Base-by-base conservation (phyloP, 139 green algal species). In the Medakamo hakoo region DNA sequence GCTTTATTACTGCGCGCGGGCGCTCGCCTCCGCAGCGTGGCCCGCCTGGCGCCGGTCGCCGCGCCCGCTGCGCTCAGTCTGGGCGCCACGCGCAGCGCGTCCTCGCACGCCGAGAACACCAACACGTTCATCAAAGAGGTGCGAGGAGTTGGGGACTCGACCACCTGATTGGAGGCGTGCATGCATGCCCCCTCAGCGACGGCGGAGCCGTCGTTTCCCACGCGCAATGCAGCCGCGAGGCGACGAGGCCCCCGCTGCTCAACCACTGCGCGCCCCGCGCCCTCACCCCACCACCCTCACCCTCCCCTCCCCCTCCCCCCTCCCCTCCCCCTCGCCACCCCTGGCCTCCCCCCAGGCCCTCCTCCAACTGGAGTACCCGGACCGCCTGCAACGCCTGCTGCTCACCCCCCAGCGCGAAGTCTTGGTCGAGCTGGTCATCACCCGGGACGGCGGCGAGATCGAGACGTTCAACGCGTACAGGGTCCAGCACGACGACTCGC, bases 401-500 rank as follows among this genome's bases (percentile, higher is more conserved):
- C 71, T 95, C 2, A 86, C 81, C 1, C 85, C 87, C 20, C 70
- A 79, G 66, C 68, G 71, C 0, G 78, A 94, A 66, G 73, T 94
- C 66, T 64, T 75, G 14, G 84, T 94, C 26, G 83, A 93, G 71
- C 75, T 95, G 31, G 82, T 86, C 30, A 75, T 94, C 49, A 78
- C 85, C 48, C 70, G 74, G 32, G 82, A 90, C 66, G 78, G 74
- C 57, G 80, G 81, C 1, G 77, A 88, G 63, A 84, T 91, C 58
- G 72, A 82, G n/a, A 80, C 75, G 27, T 93, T 85, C 72, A 72
- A 78, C 5, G 86, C 84, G 0, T 91, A 88, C 63, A 76, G 87
- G 3, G 87, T 95, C 60, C 86, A 95, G 79, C 88, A 95, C 70
- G 86, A 95, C 75, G 88, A 94, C 82, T 75, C 67, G 40, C 69